Evolutionary conservation across 2,329 filamentous ascomycete genomes (phyloP).

Genomic region (Hymenoscyphus fraxineus): DNA sequence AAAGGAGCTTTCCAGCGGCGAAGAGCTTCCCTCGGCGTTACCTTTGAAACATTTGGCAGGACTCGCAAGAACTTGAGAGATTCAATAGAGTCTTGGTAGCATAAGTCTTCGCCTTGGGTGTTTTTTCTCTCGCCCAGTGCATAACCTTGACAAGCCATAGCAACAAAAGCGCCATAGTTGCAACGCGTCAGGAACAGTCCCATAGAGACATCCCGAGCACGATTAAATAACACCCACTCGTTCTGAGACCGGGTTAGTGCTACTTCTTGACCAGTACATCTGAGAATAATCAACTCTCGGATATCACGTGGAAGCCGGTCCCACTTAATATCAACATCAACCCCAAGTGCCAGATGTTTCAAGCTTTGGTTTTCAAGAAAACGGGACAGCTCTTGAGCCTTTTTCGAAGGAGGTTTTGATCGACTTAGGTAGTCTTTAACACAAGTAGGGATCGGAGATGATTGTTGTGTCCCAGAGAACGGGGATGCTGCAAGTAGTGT

Average conservation of each 20-base stretch:
- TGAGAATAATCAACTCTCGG: conserved; percentile 42
- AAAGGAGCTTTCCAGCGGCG: conserved; percentile 21
- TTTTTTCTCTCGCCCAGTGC: conserved; percentile 19
- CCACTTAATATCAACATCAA: conserved; percentile 49
- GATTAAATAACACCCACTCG: conserved; percentile 24
- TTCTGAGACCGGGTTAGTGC: conserved; percentile 22
- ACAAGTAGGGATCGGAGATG: conserved; percentile 15
- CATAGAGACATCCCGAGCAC: conserved; percentile 18
- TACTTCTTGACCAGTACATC: conserved; percentile 41
- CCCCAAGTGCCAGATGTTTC: conserved; percentile 44
- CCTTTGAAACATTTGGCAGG: conserved; percentile 9
- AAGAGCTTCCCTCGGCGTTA: conserved; percentile 11
- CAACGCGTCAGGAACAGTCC: conserved; percentile 25
- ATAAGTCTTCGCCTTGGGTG: conserved; percentile 9
- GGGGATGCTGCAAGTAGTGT: conserved; percentile 33
- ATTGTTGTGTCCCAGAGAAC: conserved; percentile 5
- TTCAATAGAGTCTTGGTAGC: conserved; percentile 15
- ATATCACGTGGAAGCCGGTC: conserved; percentile 45
- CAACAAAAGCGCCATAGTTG: conserved; percentile 27
- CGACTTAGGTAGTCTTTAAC: conserved; percentile 18
- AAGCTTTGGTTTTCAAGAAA: conserved; percentile 39
- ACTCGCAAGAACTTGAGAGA: conserved; percentile 18
- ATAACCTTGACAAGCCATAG: conserved; percentile 22
- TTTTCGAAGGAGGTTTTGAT: conserved; percentile 38
- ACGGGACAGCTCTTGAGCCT: conserved; percentile 18